Base-by-base conservation (phyloP, 1,139 yeast genomes). In the Taphrina wiesneri region DNA sequence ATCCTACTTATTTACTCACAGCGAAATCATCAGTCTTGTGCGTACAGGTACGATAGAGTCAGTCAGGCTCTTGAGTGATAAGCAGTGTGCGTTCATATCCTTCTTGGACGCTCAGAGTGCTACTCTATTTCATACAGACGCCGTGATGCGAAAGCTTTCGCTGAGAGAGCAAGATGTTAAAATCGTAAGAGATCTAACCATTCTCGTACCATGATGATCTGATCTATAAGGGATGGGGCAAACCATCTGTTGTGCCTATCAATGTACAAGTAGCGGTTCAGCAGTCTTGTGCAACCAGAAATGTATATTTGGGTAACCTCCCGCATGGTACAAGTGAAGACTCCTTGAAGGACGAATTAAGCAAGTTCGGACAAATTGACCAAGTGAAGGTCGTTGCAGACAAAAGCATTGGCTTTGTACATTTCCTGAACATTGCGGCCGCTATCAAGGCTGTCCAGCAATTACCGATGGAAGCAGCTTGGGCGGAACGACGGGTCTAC, bases 241-340 rank as follows among this genome's bases (percentile, higher is more conserved):
- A 60, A 39, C 64, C 64, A 7, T 60, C 64, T 11, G 15, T 41
- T 17, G 39, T 60, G 13, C 64, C 86, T 62, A 86, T 91, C 0
- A 82, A 86, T 3, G 89, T 92, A 7, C 79, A 85, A 70, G 83
- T 84, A 67, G 88, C 93, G 23, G 89, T 92, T 60, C 86, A 86
- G 71, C 85, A 88, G 70, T 92, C 90, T 71, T 91, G 92, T 45
- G 98, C 98, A 9, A 89, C 97, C 4, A 83, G 98, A 77, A 89
- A 90, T 73, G 96, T 93, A 21, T 91, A 88, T 74, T 81, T 93
- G 69, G 96, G 96, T 26, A 85, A 85, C 72, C 79, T 91, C 66
- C 85, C 84, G 59, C 79, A 80, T 67, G 79, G 79, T 56, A 79
- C 87, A 62, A 80, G 88, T 23, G 88, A 85, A 74, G 83, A 82